These are phyloP conservation scores for Hansenula lynferdii DNA, from an alignment of 1,139 yeast genomes.

Conservation along the genomic window DNA sequence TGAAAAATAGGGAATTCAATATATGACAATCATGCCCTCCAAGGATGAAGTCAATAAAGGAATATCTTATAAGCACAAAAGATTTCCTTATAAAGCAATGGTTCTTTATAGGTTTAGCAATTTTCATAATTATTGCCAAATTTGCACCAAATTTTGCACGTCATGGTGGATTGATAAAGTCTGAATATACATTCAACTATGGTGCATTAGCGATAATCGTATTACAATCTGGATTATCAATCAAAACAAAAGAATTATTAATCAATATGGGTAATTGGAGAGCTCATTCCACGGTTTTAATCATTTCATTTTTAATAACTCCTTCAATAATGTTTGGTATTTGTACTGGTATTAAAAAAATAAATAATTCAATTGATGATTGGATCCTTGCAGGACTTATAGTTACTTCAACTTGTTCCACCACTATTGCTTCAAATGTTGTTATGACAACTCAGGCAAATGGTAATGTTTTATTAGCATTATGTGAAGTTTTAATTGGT, in stretches of 20 bases:
- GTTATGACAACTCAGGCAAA: constrained; percentile 82
- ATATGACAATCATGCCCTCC: too few species aligned
- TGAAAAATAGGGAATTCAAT: too few species aligned
- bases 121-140: constrained; percentile 68
- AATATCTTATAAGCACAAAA: constrained; percentile 5
- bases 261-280: constrained; percentile 70
- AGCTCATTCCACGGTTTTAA: constrained; percentile 68
- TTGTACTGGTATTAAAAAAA: constrained; percentile 57
- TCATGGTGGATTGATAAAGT: constrained; percentile 72
- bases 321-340: constrained; percentile 73
- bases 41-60: too few species aligned
- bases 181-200: constrained; percentile 72
- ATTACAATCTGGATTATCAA: constrained; percentile 72
- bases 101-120: constrained; percentile 71
- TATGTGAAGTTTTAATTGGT: constrained; percentile 86
- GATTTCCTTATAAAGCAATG: constrained; percentile 39
- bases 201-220: constrained; percentile 90
- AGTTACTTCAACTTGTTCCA: constrained; percentile 82
- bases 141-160: constrained; percentile 80
- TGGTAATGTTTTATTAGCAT: constrained; percentile 73
- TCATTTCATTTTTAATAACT: constrained; percentile 69
- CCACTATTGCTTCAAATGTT: constrained; percentile 86
- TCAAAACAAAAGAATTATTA: constrained; percentile 56
- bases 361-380: constrained; percentile 54
- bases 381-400: constrained; percentile 79